Percentiles rank a stretch among this genome's conserved stretches.
Conservation (phyloP, 768 basidiomycete genomes). For the Tephrocybe sp. region DNA sequence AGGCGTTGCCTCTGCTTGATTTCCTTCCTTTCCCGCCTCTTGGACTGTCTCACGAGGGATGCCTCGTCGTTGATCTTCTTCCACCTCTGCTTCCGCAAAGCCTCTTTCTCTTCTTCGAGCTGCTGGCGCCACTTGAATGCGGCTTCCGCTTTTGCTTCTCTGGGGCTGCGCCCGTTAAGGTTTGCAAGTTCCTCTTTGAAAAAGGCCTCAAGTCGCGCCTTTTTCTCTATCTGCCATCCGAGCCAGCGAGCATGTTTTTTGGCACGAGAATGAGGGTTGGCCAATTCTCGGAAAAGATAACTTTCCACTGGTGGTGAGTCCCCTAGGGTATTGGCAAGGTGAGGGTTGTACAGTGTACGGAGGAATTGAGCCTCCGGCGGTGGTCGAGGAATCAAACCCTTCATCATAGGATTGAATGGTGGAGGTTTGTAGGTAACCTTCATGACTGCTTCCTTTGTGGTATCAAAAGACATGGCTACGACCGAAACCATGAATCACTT, state of each 20-base stretch:
- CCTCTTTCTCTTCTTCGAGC: slow-evolving; percentile 56
- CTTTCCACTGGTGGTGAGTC: slow-evolving; percentile 65
- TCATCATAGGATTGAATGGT: slow-evolving; percentile 38
- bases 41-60: slow-evolving; percentile 55
- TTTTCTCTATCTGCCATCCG: slow-evolving; percentile 45
- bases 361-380: slow-evolving; percentile 58
- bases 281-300: slow-evolving; percentile 66
- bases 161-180: slow-evolving; percentile 57
- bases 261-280: slow-evolving; percentile 80
- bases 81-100: slow-evolving; percentile 60
- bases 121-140: slow-evolving; percentile 70
- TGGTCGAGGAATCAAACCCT: slow-evolving; percentile 36
- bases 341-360: slow-evolving; percentile 57
- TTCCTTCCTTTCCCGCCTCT: slow-evolving; percentile 52
- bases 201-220: slow-evolving; percentile 51
- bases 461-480: slow-evolving; percentile 65
- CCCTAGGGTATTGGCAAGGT: slow-evolving; percentile 40
- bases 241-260: slow-evolving; percentile 83
- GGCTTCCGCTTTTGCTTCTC: slow-evolving; percentile 72
- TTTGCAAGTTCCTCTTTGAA: slow-evolving; percentile 53
- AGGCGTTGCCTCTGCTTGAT: slow-evolving; percentile 55
- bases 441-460: slow-evolving; percentile 55
- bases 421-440: slow-evolving; percentile 75
- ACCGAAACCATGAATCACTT: slow-evolving; percentile 1
- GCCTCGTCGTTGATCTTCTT: slow-evolving; percentile 48